Percentiles rank a stretch among this genome's conserved stretches.
Evolutionary conservation across 108 stramenopile genomes (phyloP).

Genomic region (Epipyxis sp.): DNA sequence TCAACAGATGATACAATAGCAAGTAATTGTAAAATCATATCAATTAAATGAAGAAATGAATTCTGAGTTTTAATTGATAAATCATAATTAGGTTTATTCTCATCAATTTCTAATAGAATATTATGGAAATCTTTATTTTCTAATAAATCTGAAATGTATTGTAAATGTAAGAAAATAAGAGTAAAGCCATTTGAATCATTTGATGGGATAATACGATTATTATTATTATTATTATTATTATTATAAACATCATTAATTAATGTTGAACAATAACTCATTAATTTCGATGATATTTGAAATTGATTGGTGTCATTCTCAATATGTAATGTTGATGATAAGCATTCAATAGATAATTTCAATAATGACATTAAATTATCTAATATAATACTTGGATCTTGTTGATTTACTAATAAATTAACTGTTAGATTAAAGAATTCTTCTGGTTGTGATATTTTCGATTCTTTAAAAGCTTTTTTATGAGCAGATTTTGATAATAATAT

Average conservation of each 20-base stretch:
- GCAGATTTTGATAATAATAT: constrained; percentile 4
- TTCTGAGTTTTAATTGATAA: no score
- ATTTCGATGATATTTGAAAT: background rate
- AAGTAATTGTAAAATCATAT: no score
- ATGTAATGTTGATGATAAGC: background rate
- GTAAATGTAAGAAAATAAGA: background rate
- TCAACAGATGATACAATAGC: no score
- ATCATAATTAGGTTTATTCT: no score
- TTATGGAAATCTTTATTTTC: background rate
- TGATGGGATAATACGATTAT: background rate
- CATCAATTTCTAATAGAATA: no score
- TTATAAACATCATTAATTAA: no score
- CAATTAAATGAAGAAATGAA: no score
- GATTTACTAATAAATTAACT: background rate
- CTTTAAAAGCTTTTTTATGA: background rate
- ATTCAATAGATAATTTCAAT: background rate
- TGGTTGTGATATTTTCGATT: background rate
- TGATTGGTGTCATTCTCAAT: background rate
- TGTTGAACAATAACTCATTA: background rate
- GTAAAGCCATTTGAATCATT: background rate
- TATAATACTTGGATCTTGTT: background rate
- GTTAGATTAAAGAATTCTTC: constrained; percentile 29
- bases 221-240: background rate
- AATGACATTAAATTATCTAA: no score
- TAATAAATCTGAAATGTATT: constrained; percentile 8